Evolutionary conservation across 1,139 yeast species (phyloP), one percentile per base, ranked within the genome.

Genomic region (Yamadazyma songkhlaensis): DNA sequence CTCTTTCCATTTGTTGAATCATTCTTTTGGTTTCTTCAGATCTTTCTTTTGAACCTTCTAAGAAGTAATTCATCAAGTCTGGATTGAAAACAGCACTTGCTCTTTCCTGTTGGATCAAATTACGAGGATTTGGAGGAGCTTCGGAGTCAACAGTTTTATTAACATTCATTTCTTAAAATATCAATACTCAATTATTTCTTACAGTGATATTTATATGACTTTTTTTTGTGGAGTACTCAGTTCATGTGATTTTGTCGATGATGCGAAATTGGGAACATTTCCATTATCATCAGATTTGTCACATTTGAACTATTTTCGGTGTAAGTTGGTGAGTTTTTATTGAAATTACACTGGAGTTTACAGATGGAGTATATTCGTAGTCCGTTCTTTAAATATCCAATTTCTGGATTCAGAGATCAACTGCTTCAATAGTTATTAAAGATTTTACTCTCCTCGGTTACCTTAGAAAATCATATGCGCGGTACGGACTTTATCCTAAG

Each of bases 1-100:
- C 79, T 45, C 78, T 59, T 54, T 74, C 79, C 53, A 74, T 59
- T 38, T 72, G 73, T 47, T 67, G 74, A 50, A 67, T 54, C 44
- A 72, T 48, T 25, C 53, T 45, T 36, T 64, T 53, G 14, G 70
- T 62, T 39, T 58, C 61, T 25, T 60, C 59, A 9, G 74, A 57
- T 27, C 60, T 57, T 25, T 60, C 59, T 37, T 54, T 45, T 10
- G 67, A 57, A 9, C 76, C 76, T 55, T 74, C 79, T 42, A 74
- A 54, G 48, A 73, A 74, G 41, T 60, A 59, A 49, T 72, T 73
- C 78, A 74, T 71, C 36, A 59, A 54, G 41, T 65, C 64, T 22
- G 69, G 59, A 46, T 72, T 64, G 49, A 74, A 71, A 12, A 53
- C 51, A 7, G 64, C 59, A 17, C 47, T 47, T 26, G 54, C 51